Conservation (phyloP, 73 alveolate genomes). For the Blepharisma stoltei region DNA sequence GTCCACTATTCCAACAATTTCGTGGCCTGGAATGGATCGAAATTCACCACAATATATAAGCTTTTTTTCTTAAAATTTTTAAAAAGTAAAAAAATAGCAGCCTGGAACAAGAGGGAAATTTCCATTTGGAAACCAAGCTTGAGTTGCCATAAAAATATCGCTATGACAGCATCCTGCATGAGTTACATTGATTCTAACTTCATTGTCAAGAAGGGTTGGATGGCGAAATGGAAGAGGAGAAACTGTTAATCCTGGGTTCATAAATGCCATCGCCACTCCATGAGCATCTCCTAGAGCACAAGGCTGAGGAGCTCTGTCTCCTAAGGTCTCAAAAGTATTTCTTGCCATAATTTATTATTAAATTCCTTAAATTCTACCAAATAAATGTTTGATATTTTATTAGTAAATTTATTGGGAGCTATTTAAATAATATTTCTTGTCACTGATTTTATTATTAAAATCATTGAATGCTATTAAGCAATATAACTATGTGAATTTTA, state of each 20-base stretch:
- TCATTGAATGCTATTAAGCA: too few species aligned
- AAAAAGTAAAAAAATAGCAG: too few species aligned
- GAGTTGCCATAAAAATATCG: not conserved
- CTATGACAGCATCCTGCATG: conserved; percentile 30
- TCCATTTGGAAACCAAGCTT: not conserved
- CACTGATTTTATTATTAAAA: too few species aligned
- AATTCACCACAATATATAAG: too few species aligned
- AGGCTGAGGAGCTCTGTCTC: conserved; percentile 23
- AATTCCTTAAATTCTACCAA: too few species aligned
- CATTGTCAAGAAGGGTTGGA: conserved; percentile 30
- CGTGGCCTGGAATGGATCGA: conserved; percentile 61
- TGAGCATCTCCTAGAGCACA: not conserved
- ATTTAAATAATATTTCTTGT: too few species aligned
- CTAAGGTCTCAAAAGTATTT: conserved; percentile 15
- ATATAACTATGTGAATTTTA: too few species aligned
- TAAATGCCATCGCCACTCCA: conserved; percentile 9
- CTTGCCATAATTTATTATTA: too few species aligned
- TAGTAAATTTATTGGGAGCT: too few species aligned
- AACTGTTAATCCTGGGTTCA: not conserved
- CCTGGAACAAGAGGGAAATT: conserved; percentile 40
- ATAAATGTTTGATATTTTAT: too few species aligned
- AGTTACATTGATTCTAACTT: conserved; percentile 22
- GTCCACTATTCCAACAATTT: conserved; percentile 41
- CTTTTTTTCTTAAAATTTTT: too few species aligned
- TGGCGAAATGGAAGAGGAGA: not conserved